Conservation (phyloP, 441 rosid genomes). For the Populus hybrid region DNA sequence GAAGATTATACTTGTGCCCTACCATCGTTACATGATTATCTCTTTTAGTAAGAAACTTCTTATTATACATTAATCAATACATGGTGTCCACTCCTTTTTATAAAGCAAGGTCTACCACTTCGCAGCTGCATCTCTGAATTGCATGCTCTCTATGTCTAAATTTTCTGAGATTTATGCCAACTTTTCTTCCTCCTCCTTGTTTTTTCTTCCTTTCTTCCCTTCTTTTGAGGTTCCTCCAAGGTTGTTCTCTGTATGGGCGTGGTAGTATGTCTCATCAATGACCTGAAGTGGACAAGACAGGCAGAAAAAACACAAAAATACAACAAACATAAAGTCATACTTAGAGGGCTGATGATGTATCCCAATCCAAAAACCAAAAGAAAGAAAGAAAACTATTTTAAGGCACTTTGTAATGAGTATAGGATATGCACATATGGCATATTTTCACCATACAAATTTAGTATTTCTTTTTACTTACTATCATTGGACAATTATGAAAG, state of each 20-base stretch:
- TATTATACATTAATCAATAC: constrained; percentile 36
- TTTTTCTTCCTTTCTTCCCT: neutral
- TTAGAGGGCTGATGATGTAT: constrained; percentile 3
- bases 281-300: neutral
- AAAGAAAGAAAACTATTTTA: neutral
- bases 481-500: constrained; percentile 25
- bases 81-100: constrained; percentile 35
- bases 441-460: constrained; percentile 9
- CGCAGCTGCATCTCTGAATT: neutral
- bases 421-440: neutral
- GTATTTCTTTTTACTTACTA: constrained; percentile 22
- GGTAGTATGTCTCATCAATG: neutral
- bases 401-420: neutral
- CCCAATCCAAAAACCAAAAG: neutral
- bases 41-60: constrained; percentile 40
- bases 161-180: neutral
- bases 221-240: neutral
- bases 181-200: neutral
- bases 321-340: neutral
- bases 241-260: neutral
- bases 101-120: constrained; percentile 32
- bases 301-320: neutral
- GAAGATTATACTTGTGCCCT: constrained; percentile 50
- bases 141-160: neutral
- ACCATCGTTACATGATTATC: constrained; percentile 46